Conservation (phyloP, 75 land plant genomes). For the Selaginella moellendorffii region DNA sequence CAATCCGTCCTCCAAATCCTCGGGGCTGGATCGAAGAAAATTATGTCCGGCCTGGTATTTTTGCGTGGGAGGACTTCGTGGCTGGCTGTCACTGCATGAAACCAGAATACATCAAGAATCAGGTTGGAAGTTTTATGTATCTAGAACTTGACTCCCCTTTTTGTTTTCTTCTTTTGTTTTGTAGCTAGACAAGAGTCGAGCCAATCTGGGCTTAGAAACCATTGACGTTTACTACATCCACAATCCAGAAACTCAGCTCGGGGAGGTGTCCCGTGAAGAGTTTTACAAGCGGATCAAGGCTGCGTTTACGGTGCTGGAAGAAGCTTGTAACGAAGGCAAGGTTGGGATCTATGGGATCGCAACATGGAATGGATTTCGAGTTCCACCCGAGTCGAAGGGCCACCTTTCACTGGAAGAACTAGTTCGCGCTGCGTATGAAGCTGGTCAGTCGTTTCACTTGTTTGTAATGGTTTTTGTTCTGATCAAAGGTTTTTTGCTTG, state of each 20-base stretch:
- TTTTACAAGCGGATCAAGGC: conserved; percentile 13
- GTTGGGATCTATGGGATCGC: conserved; percentile 19
- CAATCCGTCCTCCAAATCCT: conserved; percentile 12
- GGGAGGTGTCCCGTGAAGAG: conserved; percentile 8
- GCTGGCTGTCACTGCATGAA: conserved; percentile 26
- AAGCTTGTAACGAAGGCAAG: conserved; percentile 20
- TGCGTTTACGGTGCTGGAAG: conserved; percentile 20
- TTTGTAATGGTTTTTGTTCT: not conserved
- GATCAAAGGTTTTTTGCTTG: conserved; percentile 1
- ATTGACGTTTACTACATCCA: conserved; percentile 22
- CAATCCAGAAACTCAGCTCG: conserved; percentile 23
- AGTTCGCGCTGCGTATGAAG: conserved; percentile 16
- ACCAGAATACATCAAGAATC: conserved; percentile 15
- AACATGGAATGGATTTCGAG: conserved; percentile 26
- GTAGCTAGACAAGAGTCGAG: conserved; percentile 18
- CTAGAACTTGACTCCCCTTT: no score
- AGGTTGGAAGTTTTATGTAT: conserved; percentile 17
- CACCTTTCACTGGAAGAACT: conserved; percentile 24
- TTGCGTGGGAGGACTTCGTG: conserved; percentile 15
- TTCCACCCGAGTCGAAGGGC: conserved; percentile 8
- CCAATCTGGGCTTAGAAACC: conserved; percentile 21
- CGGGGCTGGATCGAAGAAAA: conserved; percentile 19
- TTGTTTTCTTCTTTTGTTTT: not conserved
- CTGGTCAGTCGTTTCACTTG: not conserved
- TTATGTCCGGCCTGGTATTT: conserved; percentile 16